Evolutionary conservation across 495 filamentous ascomycete genomes (phyloP), one percentile per base, ranked within the genome.

Genomic region (Talaromyces borbonicus): DNA sequence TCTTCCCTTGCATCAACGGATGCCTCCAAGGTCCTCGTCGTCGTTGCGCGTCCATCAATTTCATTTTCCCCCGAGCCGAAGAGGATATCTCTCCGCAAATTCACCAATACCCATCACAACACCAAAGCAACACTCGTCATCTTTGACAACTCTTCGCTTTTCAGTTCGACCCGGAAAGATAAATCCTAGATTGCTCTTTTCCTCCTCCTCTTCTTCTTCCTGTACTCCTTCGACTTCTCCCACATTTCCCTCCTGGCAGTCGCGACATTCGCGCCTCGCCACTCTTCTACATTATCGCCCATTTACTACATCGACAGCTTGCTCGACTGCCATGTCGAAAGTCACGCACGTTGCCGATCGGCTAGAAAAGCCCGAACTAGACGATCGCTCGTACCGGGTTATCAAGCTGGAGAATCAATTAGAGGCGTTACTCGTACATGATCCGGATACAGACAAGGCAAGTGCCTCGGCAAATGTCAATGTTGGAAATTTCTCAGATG

Each of bases 371-470:
- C 90, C 92, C 2, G 83, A 81, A 47, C 72, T 96, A 27, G 92
- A 98, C 60, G 82, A 95, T 59, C 78, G 92, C 15, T 77, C 75
- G 2, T 99, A 99, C 59, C 74, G 90, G 26, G 88, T 99, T 53
- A 81, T 97, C 49, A 75, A 77, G 46, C 68, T 99, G 35, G 68
- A 79, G 3, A 99, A 97, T 61, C 67, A 88, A 65, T 78, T 99
- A n/a, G 93, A 99, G 68, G 92, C 80, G 15, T 74, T 97, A 4
- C 64, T 99, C 31, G 92, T 97, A 25, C 92, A 97, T 62, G 92
- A 99, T 62, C 79, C 85, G 5, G 85, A 94, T 39, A 94, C 90
- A 3, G 92, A 99, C 68, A 99, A 97, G 74, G 89, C 90, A 48
- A 90, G 87, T 55, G 93, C 89, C 16, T 86, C 90, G 25, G 76